Evolutionary conservation across 2,329 filamentous ascomycete genomes (phyloP).

Genomic region (Phaeosphaeria sp.): DNA sequence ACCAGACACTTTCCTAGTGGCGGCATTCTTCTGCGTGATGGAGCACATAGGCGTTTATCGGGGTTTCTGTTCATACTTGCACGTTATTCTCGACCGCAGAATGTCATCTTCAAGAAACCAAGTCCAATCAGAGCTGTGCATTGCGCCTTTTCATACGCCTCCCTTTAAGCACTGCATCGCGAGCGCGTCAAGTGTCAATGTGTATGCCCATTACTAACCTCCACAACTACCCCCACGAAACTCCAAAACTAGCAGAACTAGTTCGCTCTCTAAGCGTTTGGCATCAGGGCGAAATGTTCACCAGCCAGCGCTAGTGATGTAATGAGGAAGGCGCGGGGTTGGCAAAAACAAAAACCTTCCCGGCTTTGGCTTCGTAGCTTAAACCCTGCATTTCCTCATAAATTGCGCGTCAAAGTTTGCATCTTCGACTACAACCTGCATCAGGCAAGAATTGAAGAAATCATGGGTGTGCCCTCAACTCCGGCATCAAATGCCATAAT

Average conservation of each 20-base stretch:
- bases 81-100: not conserved
- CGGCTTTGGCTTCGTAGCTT: conserved; percentile 12
- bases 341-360: conserved; percentile 29
- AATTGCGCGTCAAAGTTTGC: conserved; percentile 5
- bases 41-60: conserved; percentile 30
- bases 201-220: not conserved
- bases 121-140: not conserved
- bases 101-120: not conserved
- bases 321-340: conserved; percentile 29
- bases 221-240: conserved; percentile 6
- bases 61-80: not conserved
- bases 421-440: conserved; percentile 4
- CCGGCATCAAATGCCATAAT: conserved; percentile 83
- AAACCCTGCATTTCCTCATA: conserved; percentile 27
- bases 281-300: conserved; percentile 25
- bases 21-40: conserved; percentile 28
- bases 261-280: conserved; percentile 22
- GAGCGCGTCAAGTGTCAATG: not conserved
- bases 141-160: not conserved
- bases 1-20: conserved; percentile 3
- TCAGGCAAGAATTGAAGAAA: conserved; percentile 4
- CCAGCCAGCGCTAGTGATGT: conserved; percentile 29
- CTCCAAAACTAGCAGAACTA: conserved; percentile 3
- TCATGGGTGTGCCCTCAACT: conserved; percentile 77
- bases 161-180: not conserved